Evolutionary conservation across 768 basidiomycete genomes (phyloP).

Genomic region (Leccinum subgranulosum): DNA sequence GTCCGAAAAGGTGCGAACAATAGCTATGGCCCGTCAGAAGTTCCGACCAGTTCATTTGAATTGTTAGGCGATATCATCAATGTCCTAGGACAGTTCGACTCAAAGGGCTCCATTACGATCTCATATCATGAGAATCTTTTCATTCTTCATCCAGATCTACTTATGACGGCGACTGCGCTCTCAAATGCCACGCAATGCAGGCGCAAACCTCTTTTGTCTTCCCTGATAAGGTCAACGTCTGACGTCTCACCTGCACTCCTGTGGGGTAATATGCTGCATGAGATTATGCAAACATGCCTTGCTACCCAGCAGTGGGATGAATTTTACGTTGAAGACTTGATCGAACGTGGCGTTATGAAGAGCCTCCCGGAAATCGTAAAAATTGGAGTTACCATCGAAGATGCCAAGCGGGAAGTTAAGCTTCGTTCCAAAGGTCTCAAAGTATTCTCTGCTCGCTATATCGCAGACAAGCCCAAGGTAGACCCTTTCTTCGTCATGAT

Average conservation of each 20-base stretch:
- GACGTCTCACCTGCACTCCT: conserved; percentile 67
- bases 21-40: neutral
- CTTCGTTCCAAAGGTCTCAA: conserved; percentile 61
- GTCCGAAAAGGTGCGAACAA: conserved; percentile 51
- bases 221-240: conserved; percentile 54
- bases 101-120: conserved; percentile 50
- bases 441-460: conserved; percentile 63
- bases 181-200: conserved; percentile 80
- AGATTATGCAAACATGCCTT: conserved; percentile 84
- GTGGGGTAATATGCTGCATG: conserved; percentile 93
- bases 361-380: conserved; percentile 61
- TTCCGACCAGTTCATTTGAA: neutral
- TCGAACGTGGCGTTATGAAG: conserved; percentile 51
- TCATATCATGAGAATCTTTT: conserved; percentile 65
- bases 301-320: conserved; percentile 59
- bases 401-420: conserved; percentile 63
- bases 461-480: conserved; percentile 65
- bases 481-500: neutral
- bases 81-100: conserved; percentile 51
- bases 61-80: conserved; percentile 83
- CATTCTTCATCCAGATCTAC: conserved; percentile 88
- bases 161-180: conserved; percentile 87
- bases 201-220: conserved; percentile 81
- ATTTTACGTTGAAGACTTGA: conserved; percentile 54
- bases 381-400: conserved; percentile 53